Base-by-base conservation (phyloP, 192 early-diverging fungal species). In the Linnemannia exigua region DNA sequence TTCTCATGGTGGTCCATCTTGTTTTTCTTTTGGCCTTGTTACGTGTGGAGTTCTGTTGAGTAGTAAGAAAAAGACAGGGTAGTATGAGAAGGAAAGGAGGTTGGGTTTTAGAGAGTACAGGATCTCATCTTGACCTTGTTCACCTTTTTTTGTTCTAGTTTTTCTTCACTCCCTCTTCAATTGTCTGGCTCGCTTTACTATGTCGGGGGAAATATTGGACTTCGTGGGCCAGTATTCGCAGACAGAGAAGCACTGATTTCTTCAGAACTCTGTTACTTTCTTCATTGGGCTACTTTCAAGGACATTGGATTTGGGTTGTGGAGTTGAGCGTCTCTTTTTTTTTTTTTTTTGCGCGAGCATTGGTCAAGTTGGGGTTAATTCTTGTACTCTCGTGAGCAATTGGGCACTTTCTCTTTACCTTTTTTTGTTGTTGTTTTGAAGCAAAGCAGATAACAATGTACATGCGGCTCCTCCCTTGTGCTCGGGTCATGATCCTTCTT, bases 191-290 rank as follows among this genome's bases (percentile, higher is more conserved):
- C 58, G 58, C 28, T 14, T 28, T 31, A n/a, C 22, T 9, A 63
- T 63, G 58, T 31, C 58, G 12, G 58, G 58, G 28, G 58, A 63
- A 33, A 63, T 63, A 63, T 31, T 63, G 58, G 58, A 63, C 58
- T 58, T 28, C 54, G 54, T 58, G 54, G 54, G 54, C 58, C 58
- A 63, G 58, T 63, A 63, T 63, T 63, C 58, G 58, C 58, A 63
- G 58, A 63, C 58, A 63, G 58, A 63, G 58, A 16, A 11, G 12
- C 12, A 50, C 48, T 50, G 48, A 50, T 50, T 50, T 50, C 48
- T 11, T 63, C 58, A 14, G 58, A 14, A 1, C 41, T 63, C 58
- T 63, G 58, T 63, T 63, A 63, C 28, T 63, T 63, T 31, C 58
- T 63, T 31, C 28, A 31, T 63, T n/a, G 58, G 31, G 58, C 58